Percentiles rank a stretch among this genome's conserved stretches.
phyloP scores from a whole-genome alignment of 2,329 filamentous ascomycete genomes.

The Gyromitra esculenta region DNA sequence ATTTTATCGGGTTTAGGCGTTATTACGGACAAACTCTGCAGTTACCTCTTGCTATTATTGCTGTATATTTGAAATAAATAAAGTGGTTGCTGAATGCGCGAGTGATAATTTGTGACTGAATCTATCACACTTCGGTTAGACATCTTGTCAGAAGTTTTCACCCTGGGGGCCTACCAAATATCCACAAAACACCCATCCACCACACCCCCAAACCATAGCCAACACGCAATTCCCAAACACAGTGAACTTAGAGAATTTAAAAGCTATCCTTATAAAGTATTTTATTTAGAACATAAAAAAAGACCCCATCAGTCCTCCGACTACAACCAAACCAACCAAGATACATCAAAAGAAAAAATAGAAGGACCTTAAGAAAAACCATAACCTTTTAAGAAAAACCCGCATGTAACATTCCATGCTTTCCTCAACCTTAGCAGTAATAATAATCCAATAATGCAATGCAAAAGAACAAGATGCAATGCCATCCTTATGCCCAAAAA shows the following conservation, averaged over 20 bases:
- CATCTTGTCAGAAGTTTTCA: no score
- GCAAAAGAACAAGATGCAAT: constrained; percentile 24
- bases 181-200: no score
- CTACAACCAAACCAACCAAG: background rate
- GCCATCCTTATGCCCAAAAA: constrained; percentile 13
- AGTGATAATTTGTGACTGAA: background rate
- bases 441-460: constrained; percentile 7
- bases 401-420: background rate
- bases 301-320: background rate
- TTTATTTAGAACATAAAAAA: constrained; percentile 20
- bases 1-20: background rate
- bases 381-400: constrained; percentile 10
- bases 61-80: background rate
- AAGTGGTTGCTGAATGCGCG: background rate
- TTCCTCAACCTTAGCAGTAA: background rate
- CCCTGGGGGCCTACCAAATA: no score
- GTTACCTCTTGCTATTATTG: background rate
- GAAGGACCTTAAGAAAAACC: background rate
- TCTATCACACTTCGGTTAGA: background rate
- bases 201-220: background rate
- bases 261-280: constrained; percentile 1
- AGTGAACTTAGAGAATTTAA: background rate
- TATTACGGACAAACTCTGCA: background rate
- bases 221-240: no score
- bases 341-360: background rate